Evolutionary conservation across 2,329 filamentous ascomycete genomes (phyloP), one percentile per base, ranked within the genome.

Genomic region (Pyrenophora teres): DNA sequence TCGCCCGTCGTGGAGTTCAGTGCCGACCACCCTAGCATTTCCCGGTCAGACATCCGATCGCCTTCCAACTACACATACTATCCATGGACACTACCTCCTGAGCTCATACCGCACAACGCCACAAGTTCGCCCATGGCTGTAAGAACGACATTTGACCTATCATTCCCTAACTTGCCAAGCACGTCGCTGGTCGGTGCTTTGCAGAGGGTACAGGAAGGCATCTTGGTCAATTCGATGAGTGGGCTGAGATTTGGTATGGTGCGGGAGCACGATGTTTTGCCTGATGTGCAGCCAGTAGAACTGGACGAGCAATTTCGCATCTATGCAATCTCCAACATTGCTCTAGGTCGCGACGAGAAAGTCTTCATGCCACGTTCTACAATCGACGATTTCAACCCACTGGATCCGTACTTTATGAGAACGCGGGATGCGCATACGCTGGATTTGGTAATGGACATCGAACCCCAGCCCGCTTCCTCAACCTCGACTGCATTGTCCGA

Each of bases 51-150:
- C 67, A 74, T 80, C 48, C 77, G 69, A 53, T 87, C 86, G 12
- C 83, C 83, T 6, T 86, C 85, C 0, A 96, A 96, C 64, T 87
- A 92, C 70, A 93, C 88, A 0, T 87, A 90, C 64, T 97, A 92
- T 67, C 94, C 94, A 0, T 97, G 93, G 93, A 97, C 94, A 0
- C 77, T 99, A 0, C 93, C 94, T 0, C 78, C 80, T 1, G 81
- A 84, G 21, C 80, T 96, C 62, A 81, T 97, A 2, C 91, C 92
- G 0, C 74, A 77, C 8, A 85, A 95, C 64, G 93, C 89, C 0
- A 87, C 82, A n/a, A 96, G 90, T 61, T 81, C 87, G 4, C 84
- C 83, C 10, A 87, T 96, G 59, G 81, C 85, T 4, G 80, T 86
- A 50, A 87, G 88, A 15, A 80, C 87, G 8, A 88, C 90, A 2